Base-by-base conservation (phyloP, 2,329 filamentous ascomycete genomes). In the Colletotrichum spinosum region DNA sequence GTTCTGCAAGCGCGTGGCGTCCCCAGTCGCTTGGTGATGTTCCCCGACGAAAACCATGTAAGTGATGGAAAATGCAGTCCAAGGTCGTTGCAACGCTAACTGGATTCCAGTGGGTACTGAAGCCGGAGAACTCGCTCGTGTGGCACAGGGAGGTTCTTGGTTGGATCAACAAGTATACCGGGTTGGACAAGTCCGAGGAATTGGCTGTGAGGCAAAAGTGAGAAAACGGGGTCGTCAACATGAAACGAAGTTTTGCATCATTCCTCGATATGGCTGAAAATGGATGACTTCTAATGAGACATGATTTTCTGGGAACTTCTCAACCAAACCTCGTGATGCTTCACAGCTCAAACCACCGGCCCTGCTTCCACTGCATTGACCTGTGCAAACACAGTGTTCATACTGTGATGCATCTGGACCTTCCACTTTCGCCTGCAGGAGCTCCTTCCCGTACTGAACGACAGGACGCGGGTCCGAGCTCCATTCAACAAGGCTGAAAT, bases 131-230 rank as follows among this genome's bases (percentile, higher is more conserved):
- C 76, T 92, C 90, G 4, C 80, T 97, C 15, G 85, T 97, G 17
- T 98, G 96, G 96, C 94, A 98, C 73, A 86, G 86, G 60, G 92
- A 93, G 63, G 94, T 98, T 13, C 74, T 97, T 37, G 88, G 88
- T 60, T 97, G 92, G 88, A 89, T 90, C 68, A 90, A 90, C 71
- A 85, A 88, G 72, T 88, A 87, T 70, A 83, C 83, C 33, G 84
- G 84, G 0, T 72, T 87, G 15, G 73, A 76, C 25, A 72, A 63
- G 17, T 58, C 53, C 6, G 65, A 51, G 13, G 60, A 59, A 4
- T 33, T 65, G 41, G 42, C 52, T n/a, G 39, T 66, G 12, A 55
- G 63, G 41, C 49, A 63, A 35, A 49, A 45, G 13, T 53, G 44
- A n/a, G 55, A 54, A 15, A 46, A 25, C 39, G 13, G 9, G 39